phyloP scores from a whole-genome alignment of 768 basidiomycete species.

The Podaxis mareebaensis region DNA sequence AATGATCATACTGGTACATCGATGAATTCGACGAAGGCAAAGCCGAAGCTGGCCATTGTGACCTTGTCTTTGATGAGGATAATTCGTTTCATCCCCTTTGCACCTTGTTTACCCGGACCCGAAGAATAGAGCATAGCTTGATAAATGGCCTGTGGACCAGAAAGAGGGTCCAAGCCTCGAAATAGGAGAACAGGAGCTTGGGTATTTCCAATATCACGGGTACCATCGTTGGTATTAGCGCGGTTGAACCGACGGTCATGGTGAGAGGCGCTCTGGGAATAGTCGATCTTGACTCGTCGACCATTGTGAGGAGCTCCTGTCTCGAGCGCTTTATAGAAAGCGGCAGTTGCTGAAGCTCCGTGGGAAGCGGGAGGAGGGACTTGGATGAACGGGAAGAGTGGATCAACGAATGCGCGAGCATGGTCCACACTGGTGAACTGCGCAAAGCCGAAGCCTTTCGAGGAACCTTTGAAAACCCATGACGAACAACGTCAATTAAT shows the following conservation, averaged over 20 bases:
- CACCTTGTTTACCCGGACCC: conserved; percentile 74
- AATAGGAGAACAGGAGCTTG: conserved; percentile 84
- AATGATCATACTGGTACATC: conserved; percentile 66
- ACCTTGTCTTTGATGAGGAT: conserved; percentile 87
- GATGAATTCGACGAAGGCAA: conserved; percentile 91
- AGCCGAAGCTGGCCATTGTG: conserved; percentile 88
- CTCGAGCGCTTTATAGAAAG: conserved; percentile 76
- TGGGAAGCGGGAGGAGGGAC: conserved; percentile 91
- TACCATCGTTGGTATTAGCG: conserved; percentile 86
- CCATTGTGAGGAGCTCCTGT: conserved; percentile 72
- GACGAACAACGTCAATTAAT: conserved; percentile 73
- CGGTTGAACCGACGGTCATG: conserved; percentile 62
- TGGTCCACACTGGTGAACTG: conserved; percentile 86
- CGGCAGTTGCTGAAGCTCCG: conserved; percentile 72
- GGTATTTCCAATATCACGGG: conserved; percentile 89
- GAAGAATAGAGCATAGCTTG: conserved; percentile 82
- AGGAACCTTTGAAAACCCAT: conserved; percentile 79
- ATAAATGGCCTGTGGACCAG: conserved; percentile 85
- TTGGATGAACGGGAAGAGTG: conserved; percentile 87
- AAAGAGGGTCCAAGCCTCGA: conserved; percentile 86
- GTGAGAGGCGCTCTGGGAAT: conserved; percentile 81
- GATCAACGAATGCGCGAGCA: conserved; percentile 88
- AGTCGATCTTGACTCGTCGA: conserved; percentile 93
- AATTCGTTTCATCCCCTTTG: conserved; percentile 85
- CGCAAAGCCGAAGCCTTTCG: conserved; percentile 97